Evolutionary conservation across 179 eudicot genomes (phyloP).

Genomic region (Silene noctiflora): DNA sequence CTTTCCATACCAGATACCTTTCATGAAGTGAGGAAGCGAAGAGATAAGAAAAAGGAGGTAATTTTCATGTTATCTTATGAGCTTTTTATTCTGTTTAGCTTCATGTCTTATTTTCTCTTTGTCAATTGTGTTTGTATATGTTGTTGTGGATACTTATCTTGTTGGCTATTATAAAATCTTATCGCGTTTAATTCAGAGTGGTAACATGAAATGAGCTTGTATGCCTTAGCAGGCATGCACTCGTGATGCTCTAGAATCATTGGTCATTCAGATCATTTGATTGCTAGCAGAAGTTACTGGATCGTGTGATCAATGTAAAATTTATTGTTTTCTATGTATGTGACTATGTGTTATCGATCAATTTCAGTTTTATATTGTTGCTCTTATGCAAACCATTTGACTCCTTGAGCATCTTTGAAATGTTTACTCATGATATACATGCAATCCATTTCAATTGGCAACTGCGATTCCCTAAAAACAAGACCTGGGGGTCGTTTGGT

Average conservation of each 20-base stretch:
- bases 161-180: neutral
- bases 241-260: neutral
- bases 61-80: conserved; percentile 1
- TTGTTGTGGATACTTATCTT: neutral
- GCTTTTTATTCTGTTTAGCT: neutral
- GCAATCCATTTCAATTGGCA: no score
- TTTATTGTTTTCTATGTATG: neutral
- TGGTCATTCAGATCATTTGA: neutral
- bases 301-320: neutral
- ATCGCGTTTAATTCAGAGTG: neutral
- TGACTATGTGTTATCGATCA: neutral
- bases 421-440: no score
- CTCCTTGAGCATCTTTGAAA: neutral
- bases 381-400: neutral
- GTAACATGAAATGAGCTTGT: neutral
- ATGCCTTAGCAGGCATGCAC: neutral
- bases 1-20: conserved; percentile 61
- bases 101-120: neutral
- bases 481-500: no score
- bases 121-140: neutral
- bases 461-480: no score
- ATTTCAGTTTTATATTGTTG: neutral
- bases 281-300: neutral
- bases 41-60: conserved; percentile 86
- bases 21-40: conserved; percentile 82